These are phyloP conservation scores for Styphnolobium japonicum DNA, from an alignment of 306 rosid species.

Conservation along the genomic window DNA sequence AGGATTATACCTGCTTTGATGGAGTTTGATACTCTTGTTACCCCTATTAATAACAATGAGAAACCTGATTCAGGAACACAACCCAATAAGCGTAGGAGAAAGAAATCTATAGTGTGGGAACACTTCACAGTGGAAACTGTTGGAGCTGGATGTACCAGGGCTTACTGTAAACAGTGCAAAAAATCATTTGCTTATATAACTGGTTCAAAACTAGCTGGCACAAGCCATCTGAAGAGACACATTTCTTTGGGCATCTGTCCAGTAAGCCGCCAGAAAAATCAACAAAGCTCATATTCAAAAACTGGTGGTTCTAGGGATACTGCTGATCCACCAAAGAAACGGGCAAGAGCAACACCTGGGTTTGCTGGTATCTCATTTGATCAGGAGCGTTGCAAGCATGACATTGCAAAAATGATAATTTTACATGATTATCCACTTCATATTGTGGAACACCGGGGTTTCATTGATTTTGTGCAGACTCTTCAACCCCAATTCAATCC, in stretches of 20 bases:
- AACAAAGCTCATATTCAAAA: constrained; percentile 26
- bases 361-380: constrained; percentile 51
- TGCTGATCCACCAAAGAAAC: constrained; percentile 53
- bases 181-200: constrained; percentile 78
- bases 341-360: constrained; percentile 41
- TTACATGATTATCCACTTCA: constrained; percentile 88
- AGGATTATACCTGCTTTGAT: constrained; percentile 34
- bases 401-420: constrained; percentile 76
- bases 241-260: constrained; percentile 76
- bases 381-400: constrained; percentile 61
- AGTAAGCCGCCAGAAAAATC: constrained; percentile 57
- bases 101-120: constrained; percentile 87
- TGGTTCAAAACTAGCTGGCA: constrained; percentile 77
- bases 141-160: constrained; percentile 61
- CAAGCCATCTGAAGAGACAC: constrained; percentile 85
- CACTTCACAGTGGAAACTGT: constrained; percentile 68
- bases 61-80: constrained; percentile 38
- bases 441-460: constrained; percentile 77
- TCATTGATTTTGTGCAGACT: constrained; percentile 53
- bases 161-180: constrained; percentile 76
- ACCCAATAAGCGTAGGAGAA: constrained; percentile 58
- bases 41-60: constrained; percentile 38
- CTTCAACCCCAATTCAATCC: constrained; percentile 80
- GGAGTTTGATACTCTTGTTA: constrained; percentile 39
- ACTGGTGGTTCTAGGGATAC: constrained; percentile 29